These are phyloP conservation scores for Bryopsis sp. DNA, from an alignment of 139 green algal species.

Conservation along the genomic window DNA sequence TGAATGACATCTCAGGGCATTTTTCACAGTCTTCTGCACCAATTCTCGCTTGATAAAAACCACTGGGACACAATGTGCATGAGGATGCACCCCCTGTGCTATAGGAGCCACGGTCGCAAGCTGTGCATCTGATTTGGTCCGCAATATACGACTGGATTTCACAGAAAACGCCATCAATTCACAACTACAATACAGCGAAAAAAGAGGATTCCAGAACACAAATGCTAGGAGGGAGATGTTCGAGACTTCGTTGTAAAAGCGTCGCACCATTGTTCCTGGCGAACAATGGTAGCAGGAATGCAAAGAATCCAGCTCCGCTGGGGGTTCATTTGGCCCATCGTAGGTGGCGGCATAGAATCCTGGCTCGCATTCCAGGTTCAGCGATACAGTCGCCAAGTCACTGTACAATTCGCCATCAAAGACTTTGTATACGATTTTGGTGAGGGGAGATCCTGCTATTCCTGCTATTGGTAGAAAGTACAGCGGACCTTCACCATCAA, in stretches of 20 bases:
- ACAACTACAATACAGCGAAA: no score
- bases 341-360: neutral
- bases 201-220: no score
- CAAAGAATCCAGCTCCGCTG: neutral
- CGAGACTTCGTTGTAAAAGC: no score
- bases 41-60: neutral
- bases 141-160: no score
- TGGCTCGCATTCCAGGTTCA: neutral
- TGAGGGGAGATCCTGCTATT: neutral
- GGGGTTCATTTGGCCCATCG: no score
- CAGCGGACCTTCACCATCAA: neutral
- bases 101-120: neutral
- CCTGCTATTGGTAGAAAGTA: neutral
- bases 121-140: neutral
- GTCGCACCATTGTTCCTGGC: neutral
- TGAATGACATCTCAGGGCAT: neutral
- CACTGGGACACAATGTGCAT: neutral
- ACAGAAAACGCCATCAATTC: no score
- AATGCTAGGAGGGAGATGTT: no score
- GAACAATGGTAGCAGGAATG: neutral
- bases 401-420: conserved; percentile 2
- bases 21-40: neutral
- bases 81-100: neutral
- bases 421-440: neutral
- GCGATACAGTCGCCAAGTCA: neutral